Evolutionary conservation across 441 rosid genomes (phyloP).

Genomic region (Syzygium syzygioides): DNA sequence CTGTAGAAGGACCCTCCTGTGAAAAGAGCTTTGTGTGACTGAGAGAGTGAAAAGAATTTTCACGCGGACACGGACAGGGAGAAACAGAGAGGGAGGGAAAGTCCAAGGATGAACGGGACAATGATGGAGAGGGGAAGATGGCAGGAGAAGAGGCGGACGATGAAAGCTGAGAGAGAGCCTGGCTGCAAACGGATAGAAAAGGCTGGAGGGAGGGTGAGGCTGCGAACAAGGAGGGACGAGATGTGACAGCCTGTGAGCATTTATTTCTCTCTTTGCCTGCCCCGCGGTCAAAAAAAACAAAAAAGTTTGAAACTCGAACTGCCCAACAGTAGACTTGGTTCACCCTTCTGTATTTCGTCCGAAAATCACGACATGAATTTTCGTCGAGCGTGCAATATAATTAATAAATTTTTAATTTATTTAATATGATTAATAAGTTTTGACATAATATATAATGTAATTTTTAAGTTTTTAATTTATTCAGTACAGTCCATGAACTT

Average conservation of each 20-base stretch:
- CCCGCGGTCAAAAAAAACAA: not conserved
- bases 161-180: not conserved
- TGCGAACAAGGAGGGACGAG: not conserved
- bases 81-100: not conserved
- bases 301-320: too few relatives aligned
- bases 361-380: too few relatives aligned
- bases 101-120: not conserved
- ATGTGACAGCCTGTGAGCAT: not conserved
- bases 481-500: too few relatives aligned
- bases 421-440: too few relatives aligned
- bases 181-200: not conserved
- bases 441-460: fast-evolving
- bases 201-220: not conserved
- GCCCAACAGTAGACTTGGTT: too few relatives aligned
- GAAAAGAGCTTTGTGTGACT: not conserved
- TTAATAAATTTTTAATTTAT: too few relatives aligned
- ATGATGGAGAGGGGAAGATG: not conserved
- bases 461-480: too few relatives aligned
- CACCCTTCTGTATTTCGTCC: too few relatives aligned
- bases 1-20: not conserved
- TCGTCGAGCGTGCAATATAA: fast-evolving
- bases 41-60: not conserved
- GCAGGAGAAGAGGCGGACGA: not conserved
- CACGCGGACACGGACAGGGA: not conserved
- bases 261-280: not conserved